A percentile compares a stretch with the other conserved stretches of the same genome.
Evolutionary conservation across 345 rosid species (phyloP).

Genomic region (Atalantia buxifolia): DNA sequence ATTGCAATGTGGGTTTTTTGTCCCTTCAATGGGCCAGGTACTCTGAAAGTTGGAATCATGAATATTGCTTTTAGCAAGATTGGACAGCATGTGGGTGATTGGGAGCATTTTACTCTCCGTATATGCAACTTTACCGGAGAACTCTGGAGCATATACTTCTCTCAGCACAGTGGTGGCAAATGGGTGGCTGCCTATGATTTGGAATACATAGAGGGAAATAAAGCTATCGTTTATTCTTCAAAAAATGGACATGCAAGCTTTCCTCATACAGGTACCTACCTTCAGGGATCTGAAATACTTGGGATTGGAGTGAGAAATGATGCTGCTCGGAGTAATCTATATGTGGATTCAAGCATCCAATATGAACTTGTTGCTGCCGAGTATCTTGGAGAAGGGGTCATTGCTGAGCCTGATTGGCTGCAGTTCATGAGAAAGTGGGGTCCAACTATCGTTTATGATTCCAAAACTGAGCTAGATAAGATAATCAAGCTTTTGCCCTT

Average conservation of each 20-base stretch:
- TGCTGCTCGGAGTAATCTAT: constrained; percentile 41
- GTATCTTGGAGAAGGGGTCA: constrained; percentile 50
- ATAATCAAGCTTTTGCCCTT: constrained; percentile 43
- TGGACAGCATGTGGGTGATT: constrained; percentile 90
- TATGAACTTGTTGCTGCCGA: constrained; percentile 76
- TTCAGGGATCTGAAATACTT: constrained; percentile 62
- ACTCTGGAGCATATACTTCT: constrained; percentile 73
- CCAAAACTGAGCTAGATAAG: constrained; percentile 55
- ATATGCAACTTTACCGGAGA: constrained; percentile 77
- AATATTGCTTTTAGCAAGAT: constrained; percentile 45
- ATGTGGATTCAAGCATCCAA: constrained; percentile 53
- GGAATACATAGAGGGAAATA: constrained; percentile 62
- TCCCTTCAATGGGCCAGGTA: constrained; percentile 90
- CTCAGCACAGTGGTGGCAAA: constrained; percentile 88
- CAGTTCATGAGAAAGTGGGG: constrained; percentile 93
- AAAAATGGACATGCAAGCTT: constrained; percentile 80
- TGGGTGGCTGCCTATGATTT: constrained; percentile 73
- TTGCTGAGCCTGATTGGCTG: constrained; percentile 69
- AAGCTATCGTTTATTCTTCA: constrained; percentile 61
- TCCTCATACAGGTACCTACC: constrained; percentile 60
- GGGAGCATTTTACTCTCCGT: constrained; percentile 94
- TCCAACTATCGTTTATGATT: constrained; percentile 55
- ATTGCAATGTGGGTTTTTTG: constrained; percentile 84
- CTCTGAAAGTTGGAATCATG: constrained; percentile 55
- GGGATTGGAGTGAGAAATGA: constrained; percentile 81